Evolutionary conservation across 23 red algal species (phyloP).

Genomic region (Gracilariopsis chorda): DNA sequence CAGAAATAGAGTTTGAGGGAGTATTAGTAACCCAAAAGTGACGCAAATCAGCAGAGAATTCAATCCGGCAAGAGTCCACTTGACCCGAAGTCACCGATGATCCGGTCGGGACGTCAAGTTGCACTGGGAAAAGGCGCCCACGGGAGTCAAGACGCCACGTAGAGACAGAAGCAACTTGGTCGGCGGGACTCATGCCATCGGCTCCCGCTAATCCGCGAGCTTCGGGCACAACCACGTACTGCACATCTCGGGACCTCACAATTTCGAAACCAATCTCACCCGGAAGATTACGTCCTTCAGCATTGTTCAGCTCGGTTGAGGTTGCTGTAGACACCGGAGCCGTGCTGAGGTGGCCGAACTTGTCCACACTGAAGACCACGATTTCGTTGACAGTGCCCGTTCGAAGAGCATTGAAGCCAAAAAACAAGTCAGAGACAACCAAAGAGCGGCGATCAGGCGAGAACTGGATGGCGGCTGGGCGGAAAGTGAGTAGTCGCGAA

Average conservation of each 20-base stretch:
- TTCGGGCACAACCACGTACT: slow-evolving; percentile 19
- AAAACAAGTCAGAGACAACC: neutral
- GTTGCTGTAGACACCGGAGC: neutral
- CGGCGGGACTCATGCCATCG: neutral
- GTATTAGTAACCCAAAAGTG: slow-evolving; percentile 32
- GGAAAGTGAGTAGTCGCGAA: neutral
- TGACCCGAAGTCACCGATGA: neutral
- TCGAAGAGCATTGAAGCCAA: neutral
- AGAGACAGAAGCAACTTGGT: slow-evolving; percentile 1
- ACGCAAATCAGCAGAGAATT: neutral
- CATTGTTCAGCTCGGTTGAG: slow-evolving; percentile 9
- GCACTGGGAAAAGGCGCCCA: neutral
- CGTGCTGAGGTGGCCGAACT: neutral
- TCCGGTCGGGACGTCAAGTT: slow-evolving; percentile 29
- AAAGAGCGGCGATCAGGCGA: slow-evolving; percentile 16
- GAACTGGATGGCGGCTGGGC: slow-evolving; percentile 4
- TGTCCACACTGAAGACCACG: slow-evolving; percentile 4
- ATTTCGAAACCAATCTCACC: slow-evolving; percentile 19
- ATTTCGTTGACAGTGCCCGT: neutral
- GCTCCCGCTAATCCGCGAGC: neutral
- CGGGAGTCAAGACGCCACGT: neutral
- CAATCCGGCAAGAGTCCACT: slow-evolving; percentile 3
- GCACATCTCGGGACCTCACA: neutral
- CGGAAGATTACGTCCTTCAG: slow-evolving; percentile 27
- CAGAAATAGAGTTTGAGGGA: neutral